Percentiles rank a stretch among this genome's conserved stretches.
Conservation (phyloP, 2,329 filamentous ascomycete genomes). For the Myriosclerotinia duriaeana region DNA sequence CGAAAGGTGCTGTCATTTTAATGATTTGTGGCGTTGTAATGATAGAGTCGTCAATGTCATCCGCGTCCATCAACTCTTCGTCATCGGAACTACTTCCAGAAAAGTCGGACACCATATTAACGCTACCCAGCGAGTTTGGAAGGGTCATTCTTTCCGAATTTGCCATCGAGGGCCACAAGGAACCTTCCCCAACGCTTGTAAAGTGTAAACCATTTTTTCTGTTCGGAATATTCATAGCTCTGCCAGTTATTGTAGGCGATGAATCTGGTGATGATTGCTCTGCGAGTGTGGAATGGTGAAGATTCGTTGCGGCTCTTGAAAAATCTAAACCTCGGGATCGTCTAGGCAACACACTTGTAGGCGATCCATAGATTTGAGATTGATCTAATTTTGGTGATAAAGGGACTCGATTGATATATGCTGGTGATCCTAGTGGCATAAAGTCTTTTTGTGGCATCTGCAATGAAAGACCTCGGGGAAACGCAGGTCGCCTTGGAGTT, state of each 20-base stretch:
- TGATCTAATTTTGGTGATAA: slow-evolving; percentile 85
- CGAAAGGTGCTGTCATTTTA: slow-evolving; percentile 54
- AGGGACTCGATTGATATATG: slow-evolving; percentile 60
- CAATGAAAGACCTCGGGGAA: slow-evolving; percentile 66
- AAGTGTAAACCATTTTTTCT: slow-evolving; percentile 49
- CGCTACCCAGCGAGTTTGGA: slow-evolving; percentile 63
- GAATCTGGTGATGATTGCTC: slow-evolving; percentile 86
- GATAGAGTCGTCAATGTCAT: slow-evolving; percentile 74
- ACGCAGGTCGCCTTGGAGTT: slow-evolving; percentile 70
- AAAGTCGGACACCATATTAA: slow-evolving; percentile 70
- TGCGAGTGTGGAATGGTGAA: slow-evolving; percentile 92
- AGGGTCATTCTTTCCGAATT: slow-evolving; percentile 68
- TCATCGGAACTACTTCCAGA: slow-evolving; percentile 71
- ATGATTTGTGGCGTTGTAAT: slow-evolving; percentile 77
- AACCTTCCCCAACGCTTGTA: slow-evolving; percentile 59
- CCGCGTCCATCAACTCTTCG: slow-evolving; percentile 69
- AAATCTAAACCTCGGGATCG: slow-evolving; percentile 91
- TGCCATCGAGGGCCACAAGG: slow-evolving; percentile 69
- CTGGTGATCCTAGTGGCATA: slow-evolving; percentile 45
- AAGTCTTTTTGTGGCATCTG: slow-evolving; percentile 63
- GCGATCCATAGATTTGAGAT: slow-evolving; percentile 80
- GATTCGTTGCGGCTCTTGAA: slow-evolving; percentile 85
- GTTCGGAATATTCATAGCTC: slow-evolving; percentile 63
- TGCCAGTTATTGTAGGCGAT: slow-evolving; percentile 78
- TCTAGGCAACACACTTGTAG: slow-evolving; percentile 82